Conservation (phyloP, 176 grass and related monocot species). For the Tillandsia leiboldiana region DNA sequence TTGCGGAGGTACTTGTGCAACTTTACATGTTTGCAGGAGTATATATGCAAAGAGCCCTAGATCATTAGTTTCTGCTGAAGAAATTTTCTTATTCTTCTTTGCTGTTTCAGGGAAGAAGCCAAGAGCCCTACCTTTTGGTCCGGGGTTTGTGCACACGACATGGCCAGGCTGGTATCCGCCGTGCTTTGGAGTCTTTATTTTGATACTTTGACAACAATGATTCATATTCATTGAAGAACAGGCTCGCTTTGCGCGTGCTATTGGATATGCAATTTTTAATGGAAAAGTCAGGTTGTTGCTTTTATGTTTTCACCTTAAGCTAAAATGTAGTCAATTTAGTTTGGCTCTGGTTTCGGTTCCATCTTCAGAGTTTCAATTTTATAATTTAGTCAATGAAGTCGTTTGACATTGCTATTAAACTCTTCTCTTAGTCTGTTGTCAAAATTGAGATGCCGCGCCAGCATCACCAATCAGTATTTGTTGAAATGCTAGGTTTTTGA, state of each 20-base stretch:
- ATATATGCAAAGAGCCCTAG: no score
- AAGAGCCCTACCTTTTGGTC: conserved; percentile 85
- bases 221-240: conserved; percentile 67
- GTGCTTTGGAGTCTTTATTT: conserved; percentile 87
- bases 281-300: conserved; percentile 64
- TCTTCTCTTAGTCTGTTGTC: no score
- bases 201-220: conserved; percentile 63
- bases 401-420: no score
- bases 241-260: conserved; percentile 60
- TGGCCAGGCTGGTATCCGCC: conserved; percentile 83
- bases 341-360: no score
- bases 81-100: conserved; percentile 10
- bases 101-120: conserved; percentile 62
- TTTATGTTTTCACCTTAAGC: neutral
- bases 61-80: neutral
- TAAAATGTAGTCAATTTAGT: no score
- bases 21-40: no score
- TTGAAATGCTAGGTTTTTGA: no score
- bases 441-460: no score
- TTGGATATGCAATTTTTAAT: conserved; percentile 86
- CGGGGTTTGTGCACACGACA: conserved; percentile 83
- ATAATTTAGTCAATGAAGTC: no score
- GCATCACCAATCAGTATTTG: no score
- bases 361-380: no score
- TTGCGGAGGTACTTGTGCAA: neutral